Evolutionary conservation across 805 yeast species (phyloP).

Genomic region (Wickerhamomyces bovis): DNA sequence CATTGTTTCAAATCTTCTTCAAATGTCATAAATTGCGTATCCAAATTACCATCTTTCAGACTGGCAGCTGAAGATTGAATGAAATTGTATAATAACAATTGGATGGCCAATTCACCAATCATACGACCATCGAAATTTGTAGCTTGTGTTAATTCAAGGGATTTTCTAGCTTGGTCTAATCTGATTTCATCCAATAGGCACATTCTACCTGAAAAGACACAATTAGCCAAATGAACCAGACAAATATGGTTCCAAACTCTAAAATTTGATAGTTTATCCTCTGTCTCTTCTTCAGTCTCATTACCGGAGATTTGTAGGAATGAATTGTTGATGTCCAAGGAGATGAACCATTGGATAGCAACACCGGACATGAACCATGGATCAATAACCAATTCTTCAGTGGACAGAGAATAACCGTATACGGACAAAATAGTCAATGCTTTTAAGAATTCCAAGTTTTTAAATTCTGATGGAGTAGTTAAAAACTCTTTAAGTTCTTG

Average conservation of each 20-base stretch:
- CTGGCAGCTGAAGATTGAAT: conserved; percentile 33
- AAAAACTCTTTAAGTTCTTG: conserved; percentile 38
- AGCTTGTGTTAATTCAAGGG: conserved; percentile 50
- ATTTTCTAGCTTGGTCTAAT: conserved; percentile 50
- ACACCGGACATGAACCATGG: conserved; percentile 65
- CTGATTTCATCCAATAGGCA: conserved; percentile 55
- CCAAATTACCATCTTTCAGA: background rate
- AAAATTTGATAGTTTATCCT: conserved; percentile 41
- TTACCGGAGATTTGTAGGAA: conserved; percentile 13
- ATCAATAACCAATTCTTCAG: conserved; percentile 49
- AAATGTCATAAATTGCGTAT: conserved; percentile 28
- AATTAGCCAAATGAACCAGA: conserved; percentile 59
- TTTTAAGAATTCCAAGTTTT: conserved; percentile 56
- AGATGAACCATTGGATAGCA: conserved; percentile 57
- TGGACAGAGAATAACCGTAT: conserved; percentile 56
- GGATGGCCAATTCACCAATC: conserved; percentile 67
- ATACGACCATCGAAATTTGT: conserved; percentile 81
- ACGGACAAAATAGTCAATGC: conserved; percentile 60
- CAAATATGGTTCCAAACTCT: conserved; percentile 70
- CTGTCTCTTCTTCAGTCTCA: conserved; percentile 25
- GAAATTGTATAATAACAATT: conserved; percentile 51
- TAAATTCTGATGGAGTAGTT: conserved; percentile 41
- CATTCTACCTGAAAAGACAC: conserved; percentile 61
- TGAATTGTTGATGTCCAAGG: conserved; percentile 35
- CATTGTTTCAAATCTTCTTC: conserved; percentile 49